These are phyloP conservation scores for Zymoseptoria tritici DNA, from an alignment of 2,329 filamentous ascomycete species.

Conservation along the genomic window DNA sequence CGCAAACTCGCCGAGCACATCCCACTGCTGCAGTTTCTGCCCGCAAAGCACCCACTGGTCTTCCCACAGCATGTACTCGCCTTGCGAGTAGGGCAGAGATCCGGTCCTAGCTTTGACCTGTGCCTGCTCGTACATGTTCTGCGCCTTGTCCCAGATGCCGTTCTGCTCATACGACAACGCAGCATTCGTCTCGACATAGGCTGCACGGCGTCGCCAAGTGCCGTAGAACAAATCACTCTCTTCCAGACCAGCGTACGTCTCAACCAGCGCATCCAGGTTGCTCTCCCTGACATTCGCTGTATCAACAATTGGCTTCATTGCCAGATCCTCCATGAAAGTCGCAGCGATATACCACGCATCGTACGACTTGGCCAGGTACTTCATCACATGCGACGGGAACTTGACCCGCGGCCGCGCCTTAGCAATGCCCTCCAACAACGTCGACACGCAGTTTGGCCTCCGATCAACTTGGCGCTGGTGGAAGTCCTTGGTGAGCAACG, in stretches of 20 bases:
- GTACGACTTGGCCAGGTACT: slow-evolving; percentile 88
- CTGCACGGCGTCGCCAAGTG: slow-evolving; percentile 87
- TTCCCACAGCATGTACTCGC: slow-evolving; percentile 98
- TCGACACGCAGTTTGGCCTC: slow-evolving; percentile 90
- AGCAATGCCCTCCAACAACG: slow-evolving; percentile 78
- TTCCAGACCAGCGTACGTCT: slow-evolving; percentile 81
- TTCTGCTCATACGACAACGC: slow-evolving; percentile 97
- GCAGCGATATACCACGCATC: slow-evolving; percentile 96
- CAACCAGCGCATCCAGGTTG: slow-evolving; percentile 90
- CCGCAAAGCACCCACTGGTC: slow-evolving; percentile 98
- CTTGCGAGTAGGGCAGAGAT: slow-evolving; percentile 90
- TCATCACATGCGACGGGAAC: slow-evolving; percentile 90
- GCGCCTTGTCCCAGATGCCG: slow-evolving; percentile 98
- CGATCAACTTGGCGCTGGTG: slow-evolving; percentile 91
- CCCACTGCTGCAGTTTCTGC: slow-evolving; percentile 98
- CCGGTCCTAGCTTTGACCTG: slow-evolving; percentile 96
- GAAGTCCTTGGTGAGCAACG: slow-evolving; percentile 87
- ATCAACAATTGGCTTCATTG: slow-evolving; percentile 75
- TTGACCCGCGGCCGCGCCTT: slow-evolving; percentile 81
- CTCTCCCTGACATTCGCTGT: slow-evolving; percentile 81
- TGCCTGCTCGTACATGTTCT: slow-evolving; percentile 90
- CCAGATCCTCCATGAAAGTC: slow-evolving; percentile 80
- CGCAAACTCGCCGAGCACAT: slow-evolving; percentile 92
- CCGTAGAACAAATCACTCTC: slow-evolving; percentile 98
- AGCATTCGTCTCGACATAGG: slow-evolving; percentile 96